Evolutionary conservation across 306 rosid species (phyloP).

Genomic region (Lagenaria siceraria): DNA sequence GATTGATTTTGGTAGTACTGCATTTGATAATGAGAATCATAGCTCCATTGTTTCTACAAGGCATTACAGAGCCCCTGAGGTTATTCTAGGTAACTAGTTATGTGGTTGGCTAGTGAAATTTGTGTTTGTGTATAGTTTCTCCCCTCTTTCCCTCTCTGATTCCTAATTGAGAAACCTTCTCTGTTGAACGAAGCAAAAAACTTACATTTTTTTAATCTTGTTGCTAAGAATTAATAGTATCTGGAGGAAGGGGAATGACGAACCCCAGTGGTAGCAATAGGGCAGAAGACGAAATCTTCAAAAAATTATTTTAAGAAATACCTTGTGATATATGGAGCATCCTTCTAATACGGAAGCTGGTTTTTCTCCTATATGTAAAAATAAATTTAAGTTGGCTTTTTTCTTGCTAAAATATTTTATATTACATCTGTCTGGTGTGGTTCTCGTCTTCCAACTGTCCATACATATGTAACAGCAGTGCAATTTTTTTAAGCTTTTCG

Average conservation of each 20-base stretch:
- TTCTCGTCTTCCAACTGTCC: neutral
- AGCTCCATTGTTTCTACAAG: conserved; percentile 94
- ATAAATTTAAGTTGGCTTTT: neutral
- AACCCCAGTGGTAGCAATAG: neutral
- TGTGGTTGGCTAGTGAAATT: conserved; percentile 31
- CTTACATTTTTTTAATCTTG: neutral
- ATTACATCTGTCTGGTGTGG: neutral
- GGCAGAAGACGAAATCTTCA: neutral
- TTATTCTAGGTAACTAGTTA: conserved; percentile 72
- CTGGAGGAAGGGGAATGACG: neutral
- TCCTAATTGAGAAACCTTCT: neutral
- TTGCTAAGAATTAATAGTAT: neutral
- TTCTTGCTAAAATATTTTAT: neutral
- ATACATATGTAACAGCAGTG: neutral
- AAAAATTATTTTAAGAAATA: neutral
- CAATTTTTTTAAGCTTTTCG: neutral
- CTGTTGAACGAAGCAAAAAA: neutral
- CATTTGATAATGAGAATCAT: conserved; percentile 73
- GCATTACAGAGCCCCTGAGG: conserved; percentile 99
- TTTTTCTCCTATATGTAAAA: neutral
- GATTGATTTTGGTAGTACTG: conserved; percentile 99
- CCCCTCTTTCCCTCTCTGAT: conserved; percentile 1
- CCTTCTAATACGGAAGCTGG: neutral
- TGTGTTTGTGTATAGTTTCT: conserved; percentile 11
- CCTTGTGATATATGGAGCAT: neutral